Base-by-base conservation (phyloP, 2,329 filamentous ascomycete species). In the Apiospora rasikravindrae region DNA sequence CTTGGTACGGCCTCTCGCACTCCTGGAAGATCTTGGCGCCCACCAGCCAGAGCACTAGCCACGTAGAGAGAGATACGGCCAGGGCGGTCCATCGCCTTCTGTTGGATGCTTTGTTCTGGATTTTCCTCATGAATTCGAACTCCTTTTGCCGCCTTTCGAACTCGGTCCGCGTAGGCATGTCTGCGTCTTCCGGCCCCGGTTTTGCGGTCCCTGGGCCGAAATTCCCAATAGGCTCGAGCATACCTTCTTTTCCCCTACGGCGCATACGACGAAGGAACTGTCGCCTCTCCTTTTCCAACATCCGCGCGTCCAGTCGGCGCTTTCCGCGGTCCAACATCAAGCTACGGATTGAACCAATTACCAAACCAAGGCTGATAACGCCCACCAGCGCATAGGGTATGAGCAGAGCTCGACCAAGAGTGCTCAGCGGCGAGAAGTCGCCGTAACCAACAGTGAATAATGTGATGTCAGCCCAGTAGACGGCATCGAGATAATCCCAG, bases 321-420 rank as follows among this genome's bases (percentile, higher is more conserved):
- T 86, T 86, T 0, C 88, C 89, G 44, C 88, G 87, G 70, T 92
- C 89, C 0, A 92, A 82, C 0, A 89, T 87, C 51, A 92, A 83
- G 73, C 86, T 93, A 45, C 93, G 89, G 74, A 97, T 94, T 51
- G 92, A 94, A 26, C 91, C 91, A 33, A 98, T 92, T 71, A 97
- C 92, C 33, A 98, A 86, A 89, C 93, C 94, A 0, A 97, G 87
- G 76, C 70, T 95, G 73, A 97, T 93, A 71, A 96, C 92, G 2
- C 95, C 95, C 8, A 95, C 86, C 0, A 97, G 89, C 0, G 95
- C 92, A 76, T 93, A 98, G 0, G 95, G 95, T 70, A 98, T 92
- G 42, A 98, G 85, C 2, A 98, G 85, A 0, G 90, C 92, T 53
- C 92, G 88, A 0, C 90, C 91, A 0, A 93, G 82, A 22, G 87